A percentile compares a stretch with the other conserved stretches of the same genome.
Conservation (phyloP, 768 basidiomycete species). For the Mrakia hoshinonis region DNA sequence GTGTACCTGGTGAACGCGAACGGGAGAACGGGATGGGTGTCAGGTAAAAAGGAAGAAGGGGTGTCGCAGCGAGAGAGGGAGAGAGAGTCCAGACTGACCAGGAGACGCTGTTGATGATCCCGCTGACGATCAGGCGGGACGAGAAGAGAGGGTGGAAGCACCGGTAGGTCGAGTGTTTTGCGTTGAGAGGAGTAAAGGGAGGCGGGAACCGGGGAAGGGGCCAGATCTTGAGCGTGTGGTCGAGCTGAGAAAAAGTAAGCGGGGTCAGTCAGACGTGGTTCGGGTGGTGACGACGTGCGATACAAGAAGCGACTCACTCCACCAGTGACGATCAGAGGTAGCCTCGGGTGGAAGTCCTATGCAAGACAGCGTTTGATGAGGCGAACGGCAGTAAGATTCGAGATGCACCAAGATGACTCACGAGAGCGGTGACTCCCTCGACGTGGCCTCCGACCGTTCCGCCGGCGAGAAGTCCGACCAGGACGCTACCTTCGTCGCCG, state of each 20-base stretch:
- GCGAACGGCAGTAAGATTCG: neutral
- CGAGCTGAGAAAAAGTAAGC: neutral
- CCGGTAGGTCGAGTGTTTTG: neutral
- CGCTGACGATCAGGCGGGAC: neutral
- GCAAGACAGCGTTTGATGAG: too few relatives aligned
- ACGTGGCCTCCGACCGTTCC: slow-evolving; percentile 17
- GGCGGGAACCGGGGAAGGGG: slow-evolving; percentile 17
- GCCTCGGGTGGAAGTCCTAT: slow-evolving; percentile 23
- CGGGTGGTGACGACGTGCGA: neutral
- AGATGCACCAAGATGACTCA: neutral
- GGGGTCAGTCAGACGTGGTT: neutral
- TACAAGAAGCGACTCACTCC: slow-evolving; percentile 6
- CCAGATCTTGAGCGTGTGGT: slow-evolving; percentile 29
- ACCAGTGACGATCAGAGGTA: slow-evolving; percentile 20
- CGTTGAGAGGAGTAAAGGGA: neutral
- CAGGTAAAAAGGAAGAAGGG: neutral
- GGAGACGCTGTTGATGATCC: slow-evolving; percentile 15
- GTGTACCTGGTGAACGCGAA: neutral
- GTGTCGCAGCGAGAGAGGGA: neutral
- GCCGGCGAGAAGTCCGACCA: slow-evolving; percentile 15
- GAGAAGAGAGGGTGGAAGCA: slow-evolving; percentile 26
- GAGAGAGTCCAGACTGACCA: slow-evolving; percentile 5
- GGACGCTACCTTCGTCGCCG: slow-evolving; percentile 19
- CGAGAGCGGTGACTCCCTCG: slow-evolving; percentile 15
- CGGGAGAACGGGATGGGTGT: neutral